Evolutionary conservation across 352 stramenopile species (phyloP), one percentile per base, ranked within the genome.

Genomic region (Plasmopara halstedii): DNA sequence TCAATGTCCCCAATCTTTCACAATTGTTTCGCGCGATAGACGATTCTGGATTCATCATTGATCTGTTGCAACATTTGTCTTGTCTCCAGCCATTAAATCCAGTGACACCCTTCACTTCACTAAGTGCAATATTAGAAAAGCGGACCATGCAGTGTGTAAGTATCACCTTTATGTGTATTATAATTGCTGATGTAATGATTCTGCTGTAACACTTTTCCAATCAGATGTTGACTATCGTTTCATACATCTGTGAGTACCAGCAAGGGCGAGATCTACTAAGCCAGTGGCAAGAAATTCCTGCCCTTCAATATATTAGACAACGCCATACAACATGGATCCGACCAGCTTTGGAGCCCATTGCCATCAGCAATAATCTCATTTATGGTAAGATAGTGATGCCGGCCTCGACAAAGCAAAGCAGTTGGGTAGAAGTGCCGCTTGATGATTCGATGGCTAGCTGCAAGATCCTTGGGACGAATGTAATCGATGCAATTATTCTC

Each of bases 51-150:
- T 64, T 78, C 23, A 33, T 70, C 1, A 34, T 35, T 13, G 64
- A 80, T 35, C 4, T 73, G 18, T 53, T 84, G 7, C 67, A 82
- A 25, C 36, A 44, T 9, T 58, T 84, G 32, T 65, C 67, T 36
- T 62, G 59, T 19, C 14, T 75, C 6, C 50, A 64, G 1, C 64
- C 70, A 11, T 47, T 83, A 6, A 41, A 49, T 26, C 9, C 27
- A 10, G 31, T 34, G 19, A 60, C 46, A 22, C 44, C 36, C 15
- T 20, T 34, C 1, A 46, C 41, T 10, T 0, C 21, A 33, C 36
- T 49, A 9, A 23, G 31, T 1, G 32, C 62, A 27, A 22, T 4
- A 20, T 38, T 64, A 23, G 50, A 73, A 29, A 63, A 48, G 7
- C 57, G 40, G 14, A 40, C 26, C 14, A 31, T 51, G 10, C 49